Evolutionary conservation across 1,284 basidiomycete species (phyloP).

Genomic region (Microbotryomycetes sp.): DNA sequence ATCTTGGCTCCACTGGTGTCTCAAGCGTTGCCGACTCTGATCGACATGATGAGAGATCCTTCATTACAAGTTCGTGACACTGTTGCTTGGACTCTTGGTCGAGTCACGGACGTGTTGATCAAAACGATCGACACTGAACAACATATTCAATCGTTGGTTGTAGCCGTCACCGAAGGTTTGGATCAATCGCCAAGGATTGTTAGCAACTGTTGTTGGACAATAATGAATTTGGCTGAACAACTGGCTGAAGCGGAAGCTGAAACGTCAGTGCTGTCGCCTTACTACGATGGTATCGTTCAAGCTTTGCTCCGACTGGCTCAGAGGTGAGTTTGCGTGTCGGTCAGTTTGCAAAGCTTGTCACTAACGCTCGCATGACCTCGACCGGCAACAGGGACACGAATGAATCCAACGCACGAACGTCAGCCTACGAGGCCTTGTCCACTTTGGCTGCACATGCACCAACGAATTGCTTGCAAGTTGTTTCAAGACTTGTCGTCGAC

Average conservation of each 20-base stretch:
- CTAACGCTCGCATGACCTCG: slow-evolving; percentile 18
- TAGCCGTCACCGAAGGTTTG: slow-evolving; percentile 75
- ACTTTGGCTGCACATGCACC: slow-evolving; percentile 77
- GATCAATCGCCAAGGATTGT: slow-evolving; percentile 73
- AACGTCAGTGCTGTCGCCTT: slow-evolving; percentile 67
- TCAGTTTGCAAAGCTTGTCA: too few relatives aligned
- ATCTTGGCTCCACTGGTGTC: slow-evolving; percentile 85
- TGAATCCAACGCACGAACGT: slow-evolving; percentile 87
- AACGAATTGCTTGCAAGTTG: slow-evolving; percentile 69
- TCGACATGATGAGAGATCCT: slow-evolving; percentile 88
- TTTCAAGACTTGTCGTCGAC: slow-evolving; percentile 74
- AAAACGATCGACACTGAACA: slow-evolving; percentile 81
- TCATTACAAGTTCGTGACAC: slow-evolving; percentile 91
- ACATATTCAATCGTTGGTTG: slow-evolving; percentile 76
- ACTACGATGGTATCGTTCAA: slow-evolving; percentile 78
- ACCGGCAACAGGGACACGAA: slow-evolving; percentile 59
- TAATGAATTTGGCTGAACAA: slow-evolving; percentile 91
- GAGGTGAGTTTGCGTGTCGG: slow-evolving; percentile 48
- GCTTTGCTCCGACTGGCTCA: slow-evolving; percentile 79
- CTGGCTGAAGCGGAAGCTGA: slow-evolving; percentile 52
- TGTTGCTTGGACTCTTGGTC: slow-evolving; percentile 93
- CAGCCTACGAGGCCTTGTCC: slow-evolving; percentile 92
- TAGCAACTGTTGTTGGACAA: slow-evolving; percentile 90
- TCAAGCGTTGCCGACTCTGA: slow-evolving; percentile 87
- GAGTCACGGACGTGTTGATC: slow-evolving; percentile 88